These are phyloP conservation scores for Sclerospora graminicola DNA, from an alignment of 352 stramenopile species.

Conservation along the genomic window DNA sequence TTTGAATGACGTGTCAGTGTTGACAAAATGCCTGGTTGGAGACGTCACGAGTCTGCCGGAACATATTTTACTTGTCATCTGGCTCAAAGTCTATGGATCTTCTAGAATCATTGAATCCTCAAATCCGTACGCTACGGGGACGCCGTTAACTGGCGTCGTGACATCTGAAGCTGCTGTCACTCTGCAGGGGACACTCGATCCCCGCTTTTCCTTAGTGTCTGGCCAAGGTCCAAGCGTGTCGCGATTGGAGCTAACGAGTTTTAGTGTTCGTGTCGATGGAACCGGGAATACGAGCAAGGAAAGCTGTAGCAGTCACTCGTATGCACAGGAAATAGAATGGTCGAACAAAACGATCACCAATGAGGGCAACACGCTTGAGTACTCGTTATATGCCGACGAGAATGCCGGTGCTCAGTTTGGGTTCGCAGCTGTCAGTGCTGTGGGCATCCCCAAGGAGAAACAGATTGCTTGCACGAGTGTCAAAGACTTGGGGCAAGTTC, in stretches of 20 bases:
- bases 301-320: conserved; percentile 19
- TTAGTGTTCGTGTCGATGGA: conserved; percentile 7
- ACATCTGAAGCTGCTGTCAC: conserved; percentile 43
- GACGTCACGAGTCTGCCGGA: conserved; percentile 31
- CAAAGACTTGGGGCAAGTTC: conserved; percentile 27
- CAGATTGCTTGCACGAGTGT: conserved; percentile 14
- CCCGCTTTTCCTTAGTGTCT: conserved; percentile 35
- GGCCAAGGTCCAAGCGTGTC: conserved; percentile 13
- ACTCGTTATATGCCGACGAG: conserved; percentile 41
- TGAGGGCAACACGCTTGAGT: conserved; percentile 51
- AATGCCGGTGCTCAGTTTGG: conserved; percentile 52
- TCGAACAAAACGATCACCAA: conserved; percentile 38
- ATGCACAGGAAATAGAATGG: conserved; percentile 36
- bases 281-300: conserved; percentile 18
- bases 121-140: conserved; percentile 40
- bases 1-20: conserved; percentile 38
- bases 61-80: conserved; percentile 56
- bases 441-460: too few relatives aligned
- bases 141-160: conserved; percentile 23
- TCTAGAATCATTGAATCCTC: conserved; percentile 45
- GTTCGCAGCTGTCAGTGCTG: conserved; percentile 31
- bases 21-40: conserved; percentile 54
- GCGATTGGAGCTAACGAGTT: conserved; percentile 18
- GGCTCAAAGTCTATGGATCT: conserved; percentile 66
- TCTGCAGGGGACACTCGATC: conserved; percentile 55